phyloP scores from a whole-genome alignment of 73 alveolate genomes.

The Paramecium pentaurelia region DNA sequence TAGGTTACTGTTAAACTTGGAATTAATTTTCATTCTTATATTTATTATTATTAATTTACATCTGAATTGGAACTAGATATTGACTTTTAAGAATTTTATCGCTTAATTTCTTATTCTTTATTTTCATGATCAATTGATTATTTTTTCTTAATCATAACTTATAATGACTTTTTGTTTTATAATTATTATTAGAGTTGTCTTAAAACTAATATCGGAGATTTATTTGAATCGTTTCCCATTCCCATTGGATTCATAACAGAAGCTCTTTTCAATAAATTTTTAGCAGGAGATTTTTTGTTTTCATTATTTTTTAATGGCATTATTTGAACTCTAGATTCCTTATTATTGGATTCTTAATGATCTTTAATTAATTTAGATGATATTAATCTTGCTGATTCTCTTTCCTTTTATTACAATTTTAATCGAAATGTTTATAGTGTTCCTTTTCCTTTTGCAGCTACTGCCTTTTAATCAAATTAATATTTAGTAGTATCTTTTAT shows the following conservation, averaged over 20 bases:
- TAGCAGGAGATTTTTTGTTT: not conserved
- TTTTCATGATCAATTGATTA: not conserved
- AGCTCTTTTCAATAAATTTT: not conserved
- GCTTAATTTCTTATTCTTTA: not conserved
- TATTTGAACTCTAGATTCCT: not conserved
- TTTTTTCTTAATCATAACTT: not conserved
- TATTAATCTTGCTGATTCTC: not conserved
- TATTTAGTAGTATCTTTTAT: not conserved
- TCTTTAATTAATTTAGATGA: not conserved
- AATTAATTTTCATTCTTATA: not conserved
- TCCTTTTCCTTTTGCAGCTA: slow-evolving; percentile 63
- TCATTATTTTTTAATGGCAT: not conserved
- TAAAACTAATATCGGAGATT: not conserved
- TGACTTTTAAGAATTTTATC: not conserved
- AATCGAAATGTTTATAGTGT: not conserved
- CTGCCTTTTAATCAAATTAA: not conserved
- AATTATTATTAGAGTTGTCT: not conserved
- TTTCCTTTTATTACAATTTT: not conserved
- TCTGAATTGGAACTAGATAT: not conserved
- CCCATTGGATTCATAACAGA: slow-evolving; percentile 7
- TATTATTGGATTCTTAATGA: not conserved
- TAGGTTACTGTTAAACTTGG: not conserved
- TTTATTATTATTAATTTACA: not conserved
- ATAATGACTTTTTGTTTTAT: not conserved
- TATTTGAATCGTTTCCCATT: not conserved